Base-by-base conservation (phyloP, 2,329 filamentous ascomycete genomes). In the Colletotrichum sansevieriae region DNA sequence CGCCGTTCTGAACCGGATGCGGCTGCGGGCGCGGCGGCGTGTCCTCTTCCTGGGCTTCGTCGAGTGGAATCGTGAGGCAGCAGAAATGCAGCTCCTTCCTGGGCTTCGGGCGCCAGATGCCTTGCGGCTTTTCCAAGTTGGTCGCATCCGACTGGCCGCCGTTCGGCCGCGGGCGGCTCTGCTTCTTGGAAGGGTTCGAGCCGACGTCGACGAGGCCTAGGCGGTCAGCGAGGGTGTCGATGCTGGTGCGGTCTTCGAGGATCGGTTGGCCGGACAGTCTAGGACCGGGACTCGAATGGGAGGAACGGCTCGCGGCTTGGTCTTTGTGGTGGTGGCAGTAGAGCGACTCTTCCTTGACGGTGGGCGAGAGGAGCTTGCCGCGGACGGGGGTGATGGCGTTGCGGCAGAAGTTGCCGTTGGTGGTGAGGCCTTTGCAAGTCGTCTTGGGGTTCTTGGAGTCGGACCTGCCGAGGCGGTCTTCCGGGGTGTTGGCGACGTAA, bases 261-360 rank as follows among this genome's bases (percentile, higher is more conserved):
- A 90, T 87, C 7, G 88, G 85, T 4, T 86, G 82, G 18, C 82
- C 76, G 47, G 77, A 78, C 66, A 75, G 74, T 47, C 78, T 78
- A 4, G 82, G 83, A 2, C 83, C 83, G 2, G 83, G 82, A 70
- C 80, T 85, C 18, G 83, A 84, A 51, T 77, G 78, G 2, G 83
- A 77, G 9, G 84, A 83, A 65, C 78, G 75, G 72, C 77, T 76
- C 65, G 93, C 93, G 64, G 93, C 93, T 79, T 99, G 96, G 65
- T 96, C 93, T 77, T 93, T 95, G 82, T 99, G 96, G 78, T 98
- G 94, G 92, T 93, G 97, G 83, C 95, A 98, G 81, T 94, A 98
- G 57, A 91, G 87, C n/a, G 81, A 84, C 70, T 89, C 86, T 55
- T 88, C 85, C 22, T 74, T 71, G 70, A 78, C 75, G 70, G 70